Percentiles rank a stretch among this genome's conserved stretches.
These are phyloP conservation scores for Dothidotthia symphoricarpi DNA, from an alignment of 2,329 filamentous ascomycete genomes.

Conservation along the genomic window DNA sequence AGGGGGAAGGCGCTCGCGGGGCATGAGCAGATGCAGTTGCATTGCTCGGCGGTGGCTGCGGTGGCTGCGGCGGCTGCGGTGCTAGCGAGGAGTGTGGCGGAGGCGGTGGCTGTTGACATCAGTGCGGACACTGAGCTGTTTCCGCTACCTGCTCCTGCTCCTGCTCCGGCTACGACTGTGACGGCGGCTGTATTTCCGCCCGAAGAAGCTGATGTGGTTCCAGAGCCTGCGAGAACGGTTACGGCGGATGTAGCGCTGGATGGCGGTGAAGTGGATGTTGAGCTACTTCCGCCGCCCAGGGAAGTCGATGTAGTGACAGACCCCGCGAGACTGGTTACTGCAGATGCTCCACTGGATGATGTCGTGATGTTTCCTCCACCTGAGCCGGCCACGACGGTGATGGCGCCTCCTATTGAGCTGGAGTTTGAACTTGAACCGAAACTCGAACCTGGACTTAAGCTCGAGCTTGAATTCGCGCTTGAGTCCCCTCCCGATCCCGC, in stretches of 20 bases:
- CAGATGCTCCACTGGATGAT: slow-evolving; percentile 3
- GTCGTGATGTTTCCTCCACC: slow-evolving; percentile 6
- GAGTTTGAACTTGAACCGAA: slow-evolving; percentile 9
- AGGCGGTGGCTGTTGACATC: slow-evolving; percentile 4
- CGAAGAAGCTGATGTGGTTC: slow-evolving; percentile 14
- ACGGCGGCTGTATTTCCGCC: slow-evolving; percentile 9
- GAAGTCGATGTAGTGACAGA: no score
- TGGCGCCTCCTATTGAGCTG: slow-evolving; percentile 7
- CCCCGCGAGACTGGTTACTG: slow-evolving; percentile 5
- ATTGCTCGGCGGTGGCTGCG: slow-evolving; percentile 18
- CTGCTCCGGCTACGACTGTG: slow-evolving; percentile 24
- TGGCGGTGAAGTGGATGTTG: no score
- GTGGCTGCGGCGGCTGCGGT: slow-evolving; percentile 1
- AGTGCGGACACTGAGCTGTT: no score
- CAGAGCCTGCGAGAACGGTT: slow-evolving; percentile 1
- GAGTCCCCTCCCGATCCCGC: not conserved
- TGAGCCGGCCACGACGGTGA: slow-evolving; percentile 23
- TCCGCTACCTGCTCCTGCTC: no score
- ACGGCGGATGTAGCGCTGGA: slow-evolving; percentile 1
- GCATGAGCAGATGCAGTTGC: slow-evolving; percentile 34
- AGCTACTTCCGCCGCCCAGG: no score
- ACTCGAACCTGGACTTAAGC: no score
- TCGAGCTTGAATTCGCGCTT: not conserved
- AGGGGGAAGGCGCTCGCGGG: slow-evolving; percentile 34
- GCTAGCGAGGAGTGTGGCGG: slow-evolving; percentile 27